Evolutionary conservation across 768 basidiomycete species (phyloP).

Genomic region (Hemileccinum impolitum): DNA sequence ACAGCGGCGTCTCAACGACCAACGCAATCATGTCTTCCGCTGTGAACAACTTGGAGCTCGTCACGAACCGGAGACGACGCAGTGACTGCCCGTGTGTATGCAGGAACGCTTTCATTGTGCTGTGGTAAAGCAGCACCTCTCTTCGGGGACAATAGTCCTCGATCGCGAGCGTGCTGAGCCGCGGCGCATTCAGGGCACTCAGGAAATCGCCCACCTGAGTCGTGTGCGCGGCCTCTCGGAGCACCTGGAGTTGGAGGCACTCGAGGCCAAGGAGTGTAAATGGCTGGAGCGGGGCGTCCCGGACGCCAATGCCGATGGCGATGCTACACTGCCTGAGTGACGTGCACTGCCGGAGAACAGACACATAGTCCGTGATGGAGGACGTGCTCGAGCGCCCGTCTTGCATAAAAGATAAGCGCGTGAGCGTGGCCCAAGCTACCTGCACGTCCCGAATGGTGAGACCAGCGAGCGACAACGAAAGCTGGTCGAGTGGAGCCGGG

Average conservation of each 20-base stretch:
- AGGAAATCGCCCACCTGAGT: slow-evolving; percentile 19
- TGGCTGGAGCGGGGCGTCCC: slow-evolving; percentile 7
- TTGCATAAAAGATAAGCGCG: slow-evolving; percentile 24
- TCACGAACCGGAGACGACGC: slow-evolving; percentile 13
- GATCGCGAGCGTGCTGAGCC: slow-evolving; percentile 14
- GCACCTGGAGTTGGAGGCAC: slow-evolving; percentile 11
- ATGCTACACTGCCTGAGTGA: slow-evolving; percentile 22
- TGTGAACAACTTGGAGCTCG: slow-evolving; percentile 15
- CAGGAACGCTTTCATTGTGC: slow-evolving; percentile 16
- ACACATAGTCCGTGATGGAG: slow-evolving; percentile 19
- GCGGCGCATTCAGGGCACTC: slow-evolving; percentile 12
- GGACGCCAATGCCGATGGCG: slow-evolving; percentile 9
- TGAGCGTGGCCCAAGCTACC: slow-evolving; percentile 17
- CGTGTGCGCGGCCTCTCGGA: slow-evolving; percentile 15
- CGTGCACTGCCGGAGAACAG: slow-evolving; percentile 18
- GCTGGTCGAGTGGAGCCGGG: slow-evolving; percentile 9
- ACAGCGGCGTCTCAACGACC: slow-evolving; percentile 14
- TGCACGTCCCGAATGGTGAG: slow-evolving; percentile 16
- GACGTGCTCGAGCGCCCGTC: slow-evolving; percentile 17
- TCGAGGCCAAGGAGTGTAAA: slow-evolving; percentile 20
- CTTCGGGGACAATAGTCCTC: slow-evolving; percentile 16
- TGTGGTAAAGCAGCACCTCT: slow-evolving; percentile 13
- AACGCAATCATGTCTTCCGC: slow-evolving; percentile 17
- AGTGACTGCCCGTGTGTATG: slow-evolving; percentile 9
- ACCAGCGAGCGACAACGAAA: slow-evolving; percentile 20